These are phyloP conservation scores for Teratosphaeria viscida DNA, from an alignment of 2,329 filamentous ascomycete genomes.

Conservation along the genomic window DNA sequence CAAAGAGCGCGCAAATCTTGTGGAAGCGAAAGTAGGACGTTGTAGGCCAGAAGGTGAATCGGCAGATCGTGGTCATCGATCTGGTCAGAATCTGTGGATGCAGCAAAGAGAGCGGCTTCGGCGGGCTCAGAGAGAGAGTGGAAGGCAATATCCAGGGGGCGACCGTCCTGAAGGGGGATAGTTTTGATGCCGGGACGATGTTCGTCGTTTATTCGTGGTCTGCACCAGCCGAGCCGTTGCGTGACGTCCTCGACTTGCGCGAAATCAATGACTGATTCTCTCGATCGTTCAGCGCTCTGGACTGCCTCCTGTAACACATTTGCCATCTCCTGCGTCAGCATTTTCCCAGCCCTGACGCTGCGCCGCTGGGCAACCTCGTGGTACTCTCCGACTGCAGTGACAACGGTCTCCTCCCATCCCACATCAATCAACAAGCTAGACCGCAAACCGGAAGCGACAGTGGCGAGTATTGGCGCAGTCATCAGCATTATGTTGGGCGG, in stretches of 20 bases:
- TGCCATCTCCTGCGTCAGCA: constrained; percentile 60
- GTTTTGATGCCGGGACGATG: constrained; percentile 17
- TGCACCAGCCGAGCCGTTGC: constrained; percentile 68
- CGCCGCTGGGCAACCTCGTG: constrained; percentile 63
- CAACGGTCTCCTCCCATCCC: constrained; percentile 81
- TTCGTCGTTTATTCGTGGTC: constrained; percentile 1
- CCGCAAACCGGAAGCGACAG: constrained; percentile 70
- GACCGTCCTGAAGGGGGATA: constrained; percentile 27
- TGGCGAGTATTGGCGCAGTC: constrained; percentile 62
- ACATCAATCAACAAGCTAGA: constrained; percentile 83
- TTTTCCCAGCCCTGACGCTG: constrained; percentile 63
- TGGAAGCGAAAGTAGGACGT: constrained; percentile 62
- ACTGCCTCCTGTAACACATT: constrained; percentile 43
- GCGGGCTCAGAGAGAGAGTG: constrained; percentile 61
- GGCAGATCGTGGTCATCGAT: constrained; percentile 84
- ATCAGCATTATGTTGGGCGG: constrained; percentile 72
- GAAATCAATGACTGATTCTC: constrained; percentile 46
- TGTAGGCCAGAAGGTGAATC: constrained; percentile 65
- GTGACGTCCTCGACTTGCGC: constrained; percentile 74
- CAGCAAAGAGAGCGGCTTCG: constrained; percentile 63
- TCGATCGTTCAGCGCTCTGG: constrained; percentile 15
- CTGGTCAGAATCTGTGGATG: constrained; percentile 40
- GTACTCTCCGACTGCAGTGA: constrained; percentile 84
- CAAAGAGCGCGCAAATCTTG: constrained; percentile 74
- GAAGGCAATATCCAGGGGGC: constrained; percentile 46